phyloP scores from a whole-genome alignment of 352 stramenopile genomes.

The Phytophthora crassamura region DNA sequence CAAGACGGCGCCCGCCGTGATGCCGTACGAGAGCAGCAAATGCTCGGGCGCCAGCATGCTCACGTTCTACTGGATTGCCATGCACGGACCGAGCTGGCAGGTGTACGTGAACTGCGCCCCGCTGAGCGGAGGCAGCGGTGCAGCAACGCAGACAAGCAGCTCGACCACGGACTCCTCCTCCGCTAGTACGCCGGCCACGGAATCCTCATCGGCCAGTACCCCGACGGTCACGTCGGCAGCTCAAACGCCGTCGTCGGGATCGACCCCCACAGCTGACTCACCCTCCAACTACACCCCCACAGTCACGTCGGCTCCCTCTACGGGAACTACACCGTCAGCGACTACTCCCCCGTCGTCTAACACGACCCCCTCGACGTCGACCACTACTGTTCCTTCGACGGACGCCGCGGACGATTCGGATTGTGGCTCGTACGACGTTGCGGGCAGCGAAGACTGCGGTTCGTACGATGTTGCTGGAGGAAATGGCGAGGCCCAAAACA shows the following conservation, averaged over 20 bases:
- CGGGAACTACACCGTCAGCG: conserved; percentile 7
- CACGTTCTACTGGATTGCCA: conserved; percentile 34
- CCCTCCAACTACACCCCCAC: background rate
- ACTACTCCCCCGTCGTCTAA: conserved; percentile 13
- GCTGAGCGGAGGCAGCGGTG: background rate
- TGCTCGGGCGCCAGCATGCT: conserved; percentile 25
- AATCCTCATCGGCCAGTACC: background rate
- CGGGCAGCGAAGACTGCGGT: conserved; percentile 5
- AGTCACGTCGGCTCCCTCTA: conserved; percentile 6
- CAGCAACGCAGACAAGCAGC: background rate
- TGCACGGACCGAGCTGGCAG: conserved; percentile 34
- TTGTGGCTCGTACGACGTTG: conserved; percentile 15
- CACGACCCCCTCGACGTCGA: conserved; percentile 20
- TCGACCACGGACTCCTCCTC: conserved; percentile 9
- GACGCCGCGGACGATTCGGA: conserved; percentile 1
- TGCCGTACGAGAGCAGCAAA: conserved; percentile 28
- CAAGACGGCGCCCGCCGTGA: conserved; percentile 21
- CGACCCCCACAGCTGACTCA: conserved; percentile 6
- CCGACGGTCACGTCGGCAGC: background rate
- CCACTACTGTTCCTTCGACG: conserved; percentile 1
- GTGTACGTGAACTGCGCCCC: conserved; percentile 30
- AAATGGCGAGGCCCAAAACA: conserved; percentile 2
- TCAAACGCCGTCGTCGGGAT: conserved; percentile 1
- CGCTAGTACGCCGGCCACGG: background rate
- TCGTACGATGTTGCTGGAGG: conserved; percentile 11